phyloP scores from a whole-genome alignment of 129 eudicot species.

The Tanacetum coccineum region DNA sequence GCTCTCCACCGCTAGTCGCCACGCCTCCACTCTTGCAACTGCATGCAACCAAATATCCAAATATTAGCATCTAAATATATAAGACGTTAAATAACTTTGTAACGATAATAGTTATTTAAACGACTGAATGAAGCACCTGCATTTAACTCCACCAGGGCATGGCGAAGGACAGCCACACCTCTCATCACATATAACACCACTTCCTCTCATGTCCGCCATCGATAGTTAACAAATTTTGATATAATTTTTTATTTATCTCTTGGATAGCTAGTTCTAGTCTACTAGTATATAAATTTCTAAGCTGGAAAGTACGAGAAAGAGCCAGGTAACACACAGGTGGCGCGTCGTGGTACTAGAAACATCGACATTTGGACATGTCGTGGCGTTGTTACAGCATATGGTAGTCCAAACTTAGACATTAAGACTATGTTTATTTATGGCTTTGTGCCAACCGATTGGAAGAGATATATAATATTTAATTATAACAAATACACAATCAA shows the following conservation, averaged over 20 bases:
- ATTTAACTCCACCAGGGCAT: slow-evolving; percentile 57
- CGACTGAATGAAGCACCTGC: slow-evolving; percentile 29
- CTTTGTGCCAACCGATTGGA: no score
- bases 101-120: no score
- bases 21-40: slow-evolving; percentile 31
- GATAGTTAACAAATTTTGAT: not conserved
- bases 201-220: slow-evolving; percentile 41
- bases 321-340: not conserved
- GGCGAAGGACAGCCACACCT: slow-evolving; percentile 67
- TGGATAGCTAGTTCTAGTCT: no score
- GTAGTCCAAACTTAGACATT: no score
- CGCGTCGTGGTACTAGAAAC: not conserved
- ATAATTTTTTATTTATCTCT: not conserved
- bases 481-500: no score
- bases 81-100: no score
- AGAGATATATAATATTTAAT: no score
- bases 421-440: no score
- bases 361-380: not conserved
- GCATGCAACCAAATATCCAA: not conserved
- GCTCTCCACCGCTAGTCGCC: slow-evolving; percentile 24
- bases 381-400: not conserved
- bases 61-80: not conserved
- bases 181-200: slow-evolving; percentile 44
- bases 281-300: no score
- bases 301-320: not conserved